Evolutionary conservation across 2,329 filamentous ascomycete species (phyloP), one percentile per base, ranked within the genome.

Genomic region (Penicillium olsonii): DNA sequence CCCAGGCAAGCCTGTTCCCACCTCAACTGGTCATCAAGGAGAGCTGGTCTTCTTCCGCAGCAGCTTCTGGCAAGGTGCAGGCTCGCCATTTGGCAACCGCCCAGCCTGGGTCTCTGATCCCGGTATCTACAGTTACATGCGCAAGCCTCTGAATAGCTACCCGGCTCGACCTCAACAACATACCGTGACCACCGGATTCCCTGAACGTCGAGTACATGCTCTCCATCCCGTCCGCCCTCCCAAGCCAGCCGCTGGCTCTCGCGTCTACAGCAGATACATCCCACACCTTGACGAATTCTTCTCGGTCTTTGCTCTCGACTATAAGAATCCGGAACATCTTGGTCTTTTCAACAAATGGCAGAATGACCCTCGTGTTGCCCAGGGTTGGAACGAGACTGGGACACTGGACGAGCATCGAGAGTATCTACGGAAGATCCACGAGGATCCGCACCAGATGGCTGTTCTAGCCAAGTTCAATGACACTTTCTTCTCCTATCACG

Each of bases 321-420:
- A 81, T 68, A 64, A 76, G 22, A 75, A 89, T 60, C 65, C 75
- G 1, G 76, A 81, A 59, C 87, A 92, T 69, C 71, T 91, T 41
- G 71, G 75, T 10, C 75, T 89, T 4, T 91, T 92, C 75, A 84
- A 91, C 69, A 77, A 78, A 49, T 92, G 88, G 88, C 87, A 91
- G 71, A 92, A 92, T 64, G 87, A 91, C 65, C 87, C 87, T 46
- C 85, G 88, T 42, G 88, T 92, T 24, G 87, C 86, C 5, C 81
- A 85, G 61, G 87, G 87, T 3, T 91, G 88, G 88, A 88, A 89
- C 64, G 84, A 88, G 72, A 87, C 85, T 1, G 88, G 87, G 22
- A 87, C 86, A 2, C 69, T 88, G 40, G 87, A 88, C 18, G 79
- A 90, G 67, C 88, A 91, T 69, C 79, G 82, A 54, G 79, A 84